phyloP scores from a whole-genome alignment of 2,329 filamentous ascomycete species.

The Mycosphaerella sp. region DNA sequence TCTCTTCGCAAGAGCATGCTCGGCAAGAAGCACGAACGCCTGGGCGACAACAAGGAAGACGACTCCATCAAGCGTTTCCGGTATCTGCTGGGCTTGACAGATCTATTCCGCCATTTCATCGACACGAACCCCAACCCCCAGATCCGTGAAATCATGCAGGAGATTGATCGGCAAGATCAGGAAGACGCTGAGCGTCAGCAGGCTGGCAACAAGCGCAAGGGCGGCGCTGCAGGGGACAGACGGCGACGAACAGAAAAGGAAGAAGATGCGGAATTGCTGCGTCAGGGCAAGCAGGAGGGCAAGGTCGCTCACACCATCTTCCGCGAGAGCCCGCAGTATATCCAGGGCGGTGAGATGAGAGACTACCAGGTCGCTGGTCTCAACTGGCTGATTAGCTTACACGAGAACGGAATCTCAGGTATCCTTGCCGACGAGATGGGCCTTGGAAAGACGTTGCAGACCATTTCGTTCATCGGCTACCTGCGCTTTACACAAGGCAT shows the following conservation, averaged over 20 bases:
- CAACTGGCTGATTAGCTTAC: constrained; percentile 95
- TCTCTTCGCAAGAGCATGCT: constrained; percentile 87
- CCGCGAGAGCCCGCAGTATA: constrained; percentile 84
- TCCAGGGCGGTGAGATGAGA: constrained; percentile 78
- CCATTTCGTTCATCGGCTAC: constrained; percentile 94
- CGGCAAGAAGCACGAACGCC: constrained; percentile 85
- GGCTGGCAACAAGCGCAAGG: constrained; percentile 71
- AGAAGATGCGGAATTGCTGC: constrained; percentile 80
- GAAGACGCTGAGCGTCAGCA: constrained; percentile 58
- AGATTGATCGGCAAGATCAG: constrained; percentile 89
- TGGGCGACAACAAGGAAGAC: constrained; percentile 95
- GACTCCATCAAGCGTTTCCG: constrained; percentile 91
- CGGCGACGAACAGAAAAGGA: constrained; percentile 91
- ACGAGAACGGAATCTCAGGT: constrained; percentile 97
- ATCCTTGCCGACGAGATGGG: constrained; percentile 99
- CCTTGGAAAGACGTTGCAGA: constrained; percentile 94
- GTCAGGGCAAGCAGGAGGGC: constrained; percentile 84
- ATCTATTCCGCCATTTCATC: constrained; percentile 98
- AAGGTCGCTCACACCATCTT: constrained; percentile 78
- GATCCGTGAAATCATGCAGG: constrained; percentile 85
- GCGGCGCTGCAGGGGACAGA: constrained; percentile 71
- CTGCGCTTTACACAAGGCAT: constrained; percentile 85
- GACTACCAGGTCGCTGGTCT: constrained; percentile 94
- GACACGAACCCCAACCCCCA: constrained; percentile 93
- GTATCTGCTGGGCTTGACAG: constrained; percentile 89